Evolutionary conservation across 441 rosid genomes (phyloP).

Genomic region (Erodium texanum): DNA sequence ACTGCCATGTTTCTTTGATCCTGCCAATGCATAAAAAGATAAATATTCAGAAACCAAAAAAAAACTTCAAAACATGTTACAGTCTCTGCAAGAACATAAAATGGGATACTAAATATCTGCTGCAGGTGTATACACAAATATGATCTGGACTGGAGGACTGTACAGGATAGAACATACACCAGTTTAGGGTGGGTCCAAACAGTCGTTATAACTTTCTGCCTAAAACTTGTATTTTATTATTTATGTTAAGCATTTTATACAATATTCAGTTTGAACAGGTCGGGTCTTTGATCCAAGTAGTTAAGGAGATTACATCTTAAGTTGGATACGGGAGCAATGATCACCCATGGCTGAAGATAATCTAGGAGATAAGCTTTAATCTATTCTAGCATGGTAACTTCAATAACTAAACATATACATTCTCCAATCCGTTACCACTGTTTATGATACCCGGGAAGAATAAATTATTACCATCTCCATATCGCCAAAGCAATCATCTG

Average conservation of each 20-base stretch:
- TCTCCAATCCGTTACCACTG: constrained; percentile 1
- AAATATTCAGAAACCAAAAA: constrained; percentile 11
- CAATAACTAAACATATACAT: background rate
- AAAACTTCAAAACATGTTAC: constrained; percentile 10
- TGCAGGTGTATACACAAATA: background rate
- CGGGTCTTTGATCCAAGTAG: background rate
- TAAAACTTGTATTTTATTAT: background rate
- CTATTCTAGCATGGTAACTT: constrained; percentile 6
- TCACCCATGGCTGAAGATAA: background rate
- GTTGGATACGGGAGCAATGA: background rate
- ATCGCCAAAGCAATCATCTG: constrained; percentile 29
- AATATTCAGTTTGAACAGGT: background rate
- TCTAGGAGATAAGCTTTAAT: background rate
- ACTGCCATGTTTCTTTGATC: constrained; percentile 35
- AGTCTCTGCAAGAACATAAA: background rate
- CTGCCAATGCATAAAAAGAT: constrained; percentile 36
- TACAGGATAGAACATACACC: background rate
- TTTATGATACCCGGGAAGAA: constrained; percentile 10
- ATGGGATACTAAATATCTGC: background rate
- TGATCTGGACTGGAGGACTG: background rate
- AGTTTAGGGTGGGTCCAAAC: background rate
- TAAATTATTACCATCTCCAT: constrained; percentile 45
- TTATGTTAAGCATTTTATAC: background rate
- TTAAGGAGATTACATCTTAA: background rate
- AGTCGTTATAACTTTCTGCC: background rate